These are phyloP conservation scores for Sorghum bicolor DNA, from an alignment of 176 grass and related monocot genomes.

Conservation along the genomic window Sorghum_bicolor_NCBIv3 NC_012878.2:51476501-51477000, in stretches of 20 bases:
- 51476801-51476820: neutral
- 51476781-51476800: neutral
- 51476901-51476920: constrained; percentile 11
- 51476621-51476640: neutral
- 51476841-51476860: constrained; percentile 21
- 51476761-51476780: neutral
- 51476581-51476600: neutral
- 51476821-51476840: constrained; percentile 15
- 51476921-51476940: neutral
- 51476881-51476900: constrained; percentile 34
- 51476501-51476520: too few species aligned
- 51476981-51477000: constrained; percentile 23
- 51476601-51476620: neutral
- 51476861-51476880: constrained; percentile 11
- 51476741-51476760: neutral
- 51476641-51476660: too few species aligned
- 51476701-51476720: neutral
- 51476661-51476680: too few species aligned
- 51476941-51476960: neutral
- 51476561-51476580: neutral
- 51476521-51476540: too few species aligned
- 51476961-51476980: neutral
- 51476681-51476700: neutral
- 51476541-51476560: too few species aligned
- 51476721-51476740: too few species aligned